Conservation (phyloP, 257 asterid genomes). For the Solanum rostratum region DNA sequence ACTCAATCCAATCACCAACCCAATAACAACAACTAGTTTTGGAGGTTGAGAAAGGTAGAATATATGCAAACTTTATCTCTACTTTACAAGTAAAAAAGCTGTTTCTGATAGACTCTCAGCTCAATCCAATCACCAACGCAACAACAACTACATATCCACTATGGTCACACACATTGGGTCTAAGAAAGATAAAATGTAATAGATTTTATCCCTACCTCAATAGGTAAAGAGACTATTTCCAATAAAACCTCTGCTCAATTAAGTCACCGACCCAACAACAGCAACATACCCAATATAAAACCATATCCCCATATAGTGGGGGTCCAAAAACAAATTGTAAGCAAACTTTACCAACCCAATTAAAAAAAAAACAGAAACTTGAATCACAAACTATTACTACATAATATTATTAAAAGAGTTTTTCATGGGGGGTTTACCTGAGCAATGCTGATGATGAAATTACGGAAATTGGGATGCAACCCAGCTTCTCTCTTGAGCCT, state of each 20-base stretch:
- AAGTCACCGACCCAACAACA: not conserved
- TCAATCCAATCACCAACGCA: not conserved
- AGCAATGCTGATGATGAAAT: constrained; percentile 57
- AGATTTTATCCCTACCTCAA: no score
- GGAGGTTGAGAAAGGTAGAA: not conserved
- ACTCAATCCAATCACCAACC: not conserved
- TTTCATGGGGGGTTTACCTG: constrained; percentile 37
- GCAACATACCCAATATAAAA: not conserved
- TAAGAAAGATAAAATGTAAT: not conserved
- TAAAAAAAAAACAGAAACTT: no score
- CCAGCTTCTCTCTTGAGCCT: constrained; percentile 79
- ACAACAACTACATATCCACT: not conserved
- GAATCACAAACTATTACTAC: not conserved
- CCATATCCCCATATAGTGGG: not conserved
- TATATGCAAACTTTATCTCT: not conserved
- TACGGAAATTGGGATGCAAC: constrained; percentile 67
- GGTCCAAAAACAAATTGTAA: not conserved
- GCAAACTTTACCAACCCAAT: not conserved
- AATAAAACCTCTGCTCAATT: not conserved
- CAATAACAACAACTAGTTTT: not conserved
- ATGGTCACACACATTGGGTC: no score
- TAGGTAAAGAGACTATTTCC: no score
- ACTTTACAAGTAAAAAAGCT: not conserved
- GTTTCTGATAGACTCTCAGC: not conserved
- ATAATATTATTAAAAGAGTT: not conserved